Conservation (phyloP, 345 rosid species). For the Bruguiera parviflora region DNA sequence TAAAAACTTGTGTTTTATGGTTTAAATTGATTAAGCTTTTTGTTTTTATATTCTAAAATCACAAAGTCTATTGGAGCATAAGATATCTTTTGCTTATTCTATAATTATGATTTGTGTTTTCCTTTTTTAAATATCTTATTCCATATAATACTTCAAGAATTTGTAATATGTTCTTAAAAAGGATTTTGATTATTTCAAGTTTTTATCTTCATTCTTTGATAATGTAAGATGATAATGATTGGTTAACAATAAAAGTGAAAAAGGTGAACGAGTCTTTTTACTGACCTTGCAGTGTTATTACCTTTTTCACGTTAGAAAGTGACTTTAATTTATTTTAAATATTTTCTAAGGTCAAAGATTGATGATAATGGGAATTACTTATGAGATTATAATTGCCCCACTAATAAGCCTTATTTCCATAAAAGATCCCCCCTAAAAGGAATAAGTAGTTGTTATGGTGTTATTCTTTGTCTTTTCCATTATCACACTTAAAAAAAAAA, state of each 20-base stretch:
- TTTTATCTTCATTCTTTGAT: slow-evolving; percentile 5
- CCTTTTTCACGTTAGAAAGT: background rate
- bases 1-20: too few relatives aligned
- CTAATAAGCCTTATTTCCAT: too few relatives aligned
- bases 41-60: too few relatives aligned
- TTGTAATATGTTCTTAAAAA: slow-evolving; percentile 5
- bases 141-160: background rate
- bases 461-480: slow-evolving; percentile 2
- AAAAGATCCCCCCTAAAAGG: slow-evolving; percentile 96
- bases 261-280: slow-evolving; percentile 41
- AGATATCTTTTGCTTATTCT: too few relatives aligned
- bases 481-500: too few relatives aligned
- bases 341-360: slow-evolving; percentile 73
- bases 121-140: too few relatives aligned
- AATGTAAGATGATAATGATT: slow-evolving; percentile 86
- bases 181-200: slow-evolving; percentile 1
- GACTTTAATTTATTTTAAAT: background rate
- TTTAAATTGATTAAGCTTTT: too few relatives aligned
- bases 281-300: background rate
- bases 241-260: slow-evolving; percentile 77
- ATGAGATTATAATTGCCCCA: slow-evolving; percentile 89
- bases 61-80: too few relatives aligned
- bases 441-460: slow-evolving; percentile 69
- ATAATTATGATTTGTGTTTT: too few relatives aligned
- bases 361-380: slow-evolving; percentile 99